Percentiles rank a stretch among this genome's conserved stretches.
Conservation (phyloP, 2,329 filamentous ascomycete genomes). For the Dactylellina leptospora region DNA sequence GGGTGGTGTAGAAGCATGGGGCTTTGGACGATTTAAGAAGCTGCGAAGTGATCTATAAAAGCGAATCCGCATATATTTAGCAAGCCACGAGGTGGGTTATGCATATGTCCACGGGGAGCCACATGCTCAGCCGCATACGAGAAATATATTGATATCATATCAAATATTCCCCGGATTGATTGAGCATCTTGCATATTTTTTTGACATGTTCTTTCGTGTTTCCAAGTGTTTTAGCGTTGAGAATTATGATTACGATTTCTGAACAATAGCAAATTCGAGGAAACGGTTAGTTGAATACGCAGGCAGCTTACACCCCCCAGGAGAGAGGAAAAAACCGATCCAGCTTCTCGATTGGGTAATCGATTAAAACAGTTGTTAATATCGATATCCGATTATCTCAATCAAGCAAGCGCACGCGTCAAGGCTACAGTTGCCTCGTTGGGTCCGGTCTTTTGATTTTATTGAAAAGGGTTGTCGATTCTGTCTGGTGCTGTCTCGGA, state of each 20-base stretch:
- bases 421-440: constrained; percentile 51
- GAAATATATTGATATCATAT: background rate
- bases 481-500: constrained; percentile 41
- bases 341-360: constrained; percentile 46
- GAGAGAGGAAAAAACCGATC: constrained; percentile 7
- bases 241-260: constrained; percentile 17
- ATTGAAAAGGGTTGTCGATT: background rate
- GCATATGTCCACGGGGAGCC: constrained; percentile 8
- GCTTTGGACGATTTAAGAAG: constrained; percentile 43
- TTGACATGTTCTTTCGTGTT: background rate
- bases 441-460: background rate
- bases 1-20: background rate
- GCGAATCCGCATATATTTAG: background rate
- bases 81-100: constrained; percentile 22
- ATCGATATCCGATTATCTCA: constrained; percentile 35
- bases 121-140: constrained; percentile 18
- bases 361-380: constrained; percentile 37
- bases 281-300: constrained; percentile 25
- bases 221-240: constrained; percentile 11
- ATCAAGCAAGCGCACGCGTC: constrained; percentile 44
- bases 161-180: background rate
- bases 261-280: constrained; percentile 8
- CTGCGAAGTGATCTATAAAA: constrained; percentile 14
- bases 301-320: constrained; percentile 20
- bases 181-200: background rate